phyloP scores from a whole-genome alignment of 345 rosid species.

The Linum tenue region DNA sequence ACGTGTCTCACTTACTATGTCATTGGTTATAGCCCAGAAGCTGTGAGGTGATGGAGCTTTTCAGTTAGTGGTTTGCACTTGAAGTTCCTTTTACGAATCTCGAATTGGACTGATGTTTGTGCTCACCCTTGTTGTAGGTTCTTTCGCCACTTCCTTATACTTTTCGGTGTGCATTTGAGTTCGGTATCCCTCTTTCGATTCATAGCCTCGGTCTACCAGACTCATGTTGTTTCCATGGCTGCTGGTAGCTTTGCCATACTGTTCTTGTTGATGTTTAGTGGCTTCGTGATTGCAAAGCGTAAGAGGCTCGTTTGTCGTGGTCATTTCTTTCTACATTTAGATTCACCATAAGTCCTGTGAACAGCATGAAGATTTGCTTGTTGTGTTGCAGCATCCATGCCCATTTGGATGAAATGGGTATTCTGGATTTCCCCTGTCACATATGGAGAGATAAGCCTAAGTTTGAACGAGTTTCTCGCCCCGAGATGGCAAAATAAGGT shows the following conservation, averaged over 20 bases:
- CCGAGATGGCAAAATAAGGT: constrained; percentile 42
- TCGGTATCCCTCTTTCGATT: constrained; percentile 39
- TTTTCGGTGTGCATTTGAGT: constrained; percentile 39
- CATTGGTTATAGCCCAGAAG: constrained; percentile 45
- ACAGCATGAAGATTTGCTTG: not conserved
- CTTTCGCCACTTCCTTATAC: constrained; percentile 28
- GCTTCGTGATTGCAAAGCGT: constrained; percentile 40
- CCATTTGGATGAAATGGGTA: constrained; percentile 40
- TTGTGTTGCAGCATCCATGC: constrained; percentile 36
- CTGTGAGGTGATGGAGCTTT: constrained; percentile 23
- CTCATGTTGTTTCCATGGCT: constrained; percentile 25
- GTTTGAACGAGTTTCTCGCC: constrained; percentile 42
- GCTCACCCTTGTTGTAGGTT: constrained; percentile 26
- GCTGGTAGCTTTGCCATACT: constrained; percentile 14
- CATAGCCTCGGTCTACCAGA: constrained; percentile 28
- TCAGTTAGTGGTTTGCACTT: not conserved
- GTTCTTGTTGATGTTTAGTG: constrained; percentile 30
- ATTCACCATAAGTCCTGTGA: no score
- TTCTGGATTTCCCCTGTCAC: constrained; percentile 47
- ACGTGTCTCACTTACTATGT: constrained; percentile 45
- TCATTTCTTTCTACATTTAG: no score
- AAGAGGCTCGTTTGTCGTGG: constrained; percentile 11
- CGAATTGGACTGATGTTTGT: not conserved
- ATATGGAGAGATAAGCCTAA: constrained; percentile 35
- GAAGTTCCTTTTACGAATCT: no score